These are phyloP conservation scores for Cutaneotrichosporon spelunceum DNA, from an alignment of 1,284 basidiomycete genomes.

Conservation along the genomic window DNA sequence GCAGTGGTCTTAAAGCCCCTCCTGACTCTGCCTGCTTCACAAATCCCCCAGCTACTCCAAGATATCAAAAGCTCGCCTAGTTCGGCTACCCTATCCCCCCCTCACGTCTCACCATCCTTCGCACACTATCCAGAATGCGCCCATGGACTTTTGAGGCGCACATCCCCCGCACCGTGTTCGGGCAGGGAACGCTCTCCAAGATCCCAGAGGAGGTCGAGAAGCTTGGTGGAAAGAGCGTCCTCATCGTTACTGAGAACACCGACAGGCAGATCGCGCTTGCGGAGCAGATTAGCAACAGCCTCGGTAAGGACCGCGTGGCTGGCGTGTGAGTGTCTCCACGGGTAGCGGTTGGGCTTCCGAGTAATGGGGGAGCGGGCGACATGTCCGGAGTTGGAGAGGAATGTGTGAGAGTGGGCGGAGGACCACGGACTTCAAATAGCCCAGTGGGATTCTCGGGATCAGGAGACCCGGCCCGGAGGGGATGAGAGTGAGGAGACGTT, in stretches of 20 bases:
- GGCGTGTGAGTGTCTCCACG: conserved; percentile 29
- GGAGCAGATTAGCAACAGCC: conserved; percentile 35
- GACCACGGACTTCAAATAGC: too few relatives aligned
- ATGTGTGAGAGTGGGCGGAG: too few relatives aligned
- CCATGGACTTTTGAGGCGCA: conserved; percentile 38
- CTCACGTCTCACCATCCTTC: not conserved
- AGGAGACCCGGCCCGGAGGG: too few relatives aligned
- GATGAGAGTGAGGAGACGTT: too few relatives aligned
- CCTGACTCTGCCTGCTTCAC: not conserved
- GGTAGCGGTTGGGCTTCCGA: not conserved
- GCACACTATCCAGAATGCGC: conserved; percentile 4
- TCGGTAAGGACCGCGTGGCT: conserved; percentile 33
- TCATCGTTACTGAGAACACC: conserved; percentile 46
- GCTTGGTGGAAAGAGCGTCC: conserved; percentile 46
- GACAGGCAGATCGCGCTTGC: conserved; percentile 35
- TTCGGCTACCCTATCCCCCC: not conserved
- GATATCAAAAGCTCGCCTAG: too few relatives aligned
- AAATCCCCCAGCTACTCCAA: not conserved
- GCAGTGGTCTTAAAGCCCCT: not conserved
- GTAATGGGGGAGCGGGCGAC: too few relatives aligned
- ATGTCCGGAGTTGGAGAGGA: too few relatives aligned
- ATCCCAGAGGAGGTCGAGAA: conserved; percentile 49
- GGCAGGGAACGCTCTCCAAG: conserved; percentile 49
- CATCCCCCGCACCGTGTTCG: conserved; percentile 52
- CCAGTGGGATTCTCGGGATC: too few relatives aligned